Evolutionary conservation across 2,329 filamentous ascomycete species (phyloP).

Genomic region (Aureobasidium melanogenum): DNA sequence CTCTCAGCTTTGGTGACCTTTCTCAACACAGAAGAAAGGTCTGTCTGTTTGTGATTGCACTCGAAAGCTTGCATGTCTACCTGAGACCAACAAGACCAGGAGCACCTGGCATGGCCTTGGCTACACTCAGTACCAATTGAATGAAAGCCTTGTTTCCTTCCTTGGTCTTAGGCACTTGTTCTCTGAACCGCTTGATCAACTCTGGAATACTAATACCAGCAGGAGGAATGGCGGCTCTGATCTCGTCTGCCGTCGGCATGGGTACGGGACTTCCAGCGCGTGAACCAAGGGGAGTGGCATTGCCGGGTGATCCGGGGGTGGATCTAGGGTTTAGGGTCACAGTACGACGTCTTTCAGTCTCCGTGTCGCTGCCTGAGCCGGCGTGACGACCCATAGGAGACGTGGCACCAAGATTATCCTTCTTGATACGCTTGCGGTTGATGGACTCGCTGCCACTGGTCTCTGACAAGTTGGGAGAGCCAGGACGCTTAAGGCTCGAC

Average conservation of each 20-base stretch:
- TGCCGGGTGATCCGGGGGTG: slow-evolving; percentile 28
- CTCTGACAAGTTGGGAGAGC: slow-evolving; percentile 81
- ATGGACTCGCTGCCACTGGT: slow-evolving; percentile 85
- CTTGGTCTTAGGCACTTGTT: slow-evolving; percentile 29
- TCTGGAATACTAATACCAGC: slow-evolving; percentile 35
- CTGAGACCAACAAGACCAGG: neutral
- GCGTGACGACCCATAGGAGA: slow-evolving; percentile 25
- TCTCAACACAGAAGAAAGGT: neutral
- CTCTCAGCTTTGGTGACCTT: neutral
- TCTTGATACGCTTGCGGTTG: slow-evolving; percentile 53
- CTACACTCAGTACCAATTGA: slow-evolving; percentile 32
- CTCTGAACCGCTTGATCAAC: slow-evolving; percentile 34
- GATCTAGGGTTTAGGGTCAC: slow-evolving; percentile 32
- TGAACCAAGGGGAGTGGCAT: slow-evolving; percentile 23
- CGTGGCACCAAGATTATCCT: slow-evolving; percentile 25
- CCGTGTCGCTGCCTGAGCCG: slow-evolving; percentile 62
- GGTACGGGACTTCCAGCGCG: slow-evolving; percentile 26
- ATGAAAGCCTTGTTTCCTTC: slow-evolving; percentile 33
- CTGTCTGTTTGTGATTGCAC: neutral
- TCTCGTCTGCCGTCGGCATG: slow-evolving; percentile 36
- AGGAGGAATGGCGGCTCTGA: slow-evolving; percentile 35
- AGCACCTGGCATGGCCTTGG: slow-evolving; percentile 13
- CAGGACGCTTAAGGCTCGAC: slow-evolving; percentile 63
- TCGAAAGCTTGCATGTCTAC: neutral
- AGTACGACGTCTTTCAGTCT: slow-evolving; percentile 52